Conservation (phyloP, 1,284 basidiomycete species). For the Erythrobasidium hasegawianum region DNA sequence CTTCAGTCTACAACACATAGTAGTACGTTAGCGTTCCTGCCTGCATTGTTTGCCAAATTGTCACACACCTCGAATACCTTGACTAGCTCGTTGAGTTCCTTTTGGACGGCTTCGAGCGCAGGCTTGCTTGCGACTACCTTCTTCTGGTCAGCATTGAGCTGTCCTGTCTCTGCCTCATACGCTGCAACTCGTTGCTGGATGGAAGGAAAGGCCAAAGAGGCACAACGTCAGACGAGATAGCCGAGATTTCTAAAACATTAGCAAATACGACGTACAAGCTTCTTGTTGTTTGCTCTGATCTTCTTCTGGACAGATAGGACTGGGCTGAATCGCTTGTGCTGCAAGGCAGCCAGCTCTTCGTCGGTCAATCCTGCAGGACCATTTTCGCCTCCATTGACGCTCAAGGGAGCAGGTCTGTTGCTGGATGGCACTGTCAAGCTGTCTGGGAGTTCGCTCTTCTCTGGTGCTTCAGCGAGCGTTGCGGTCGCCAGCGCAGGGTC, state of each 20-base stretch:
- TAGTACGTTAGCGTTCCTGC: neutral
- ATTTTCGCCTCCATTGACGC: too few species aligned
- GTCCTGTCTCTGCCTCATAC: slow-evolving; percentile 41
- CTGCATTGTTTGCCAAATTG: neutral
- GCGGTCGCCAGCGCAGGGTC: slow-evolving; percentile 29
- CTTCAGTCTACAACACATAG: slow-evolving; percentile 41
- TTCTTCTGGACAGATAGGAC: slow-evolving; percentile 39
- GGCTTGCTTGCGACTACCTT: slow-evolving; percentile 45
- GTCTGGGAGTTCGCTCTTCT: slow-evolving; percentile 4
- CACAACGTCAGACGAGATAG: neutral
- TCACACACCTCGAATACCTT: slow-evolving; percentile 44
- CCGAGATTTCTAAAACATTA: neutral
- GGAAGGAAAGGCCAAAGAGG: neutral
- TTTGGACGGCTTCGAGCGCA: slow-evolving; percentile 44
- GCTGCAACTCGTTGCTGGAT: slow-evolving; percentile 45
- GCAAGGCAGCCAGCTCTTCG: slow-evolving; percentile 1
- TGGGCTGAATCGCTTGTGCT: slow-evolving; percentile 21
- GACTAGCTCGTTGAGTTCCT: slow-evolving; percentile 45
- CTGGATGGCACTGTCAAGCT: slow-evolving; percentile 38
- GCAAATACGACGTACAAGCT: slow-evolving; percentile 41
- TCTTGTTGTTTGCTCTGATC: slow-evolving; percentile 45
- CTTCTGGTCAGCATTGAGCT: slow-evolving; percentile 47
- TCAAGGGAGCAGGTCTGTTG: slow-evolving; percentile 17
- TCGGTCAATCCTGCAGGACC: slow-evolving; percentile 7
- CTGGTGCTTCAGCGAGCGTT: slow-evolving; percentile 11